Conservation (phyloP, 208 protist genomes). For the Crithidia acanthocephali region DNA sequence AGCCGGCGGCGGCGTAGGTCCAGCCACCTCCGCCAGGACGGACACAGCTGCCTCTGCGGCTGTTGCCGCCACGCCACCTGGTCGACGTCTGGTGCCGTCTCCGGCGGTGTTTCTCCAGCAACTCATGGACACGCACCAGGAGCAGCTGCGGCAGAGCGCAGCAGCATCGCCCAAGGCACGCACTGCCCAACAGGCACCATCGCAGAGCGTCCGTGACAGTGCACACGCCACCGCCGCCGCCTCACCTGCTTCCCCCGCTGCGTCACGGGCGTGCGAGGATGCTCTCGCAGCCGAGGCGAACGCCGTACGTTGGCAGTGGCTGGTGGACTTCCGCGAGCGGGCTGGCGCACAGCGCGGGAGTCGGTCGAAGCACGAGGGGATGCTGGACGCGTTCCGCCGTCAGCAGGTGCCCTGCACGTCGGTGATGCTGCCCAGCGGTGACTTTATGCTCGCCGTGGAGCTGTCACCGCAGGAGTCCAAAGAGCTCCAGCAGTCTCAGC, state of each 20-base stretch:
- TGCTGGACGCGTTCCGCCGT: conserved; percentile 43
- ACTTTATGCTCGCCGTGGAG: conserved; percentile 66
- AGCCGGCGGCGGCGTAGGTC: too few relatives aligned
- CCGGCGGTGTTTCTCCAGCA: conserved; percentile 35
- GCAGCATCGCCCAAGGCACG: not conserved
- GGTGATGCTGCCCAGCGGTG: conserved; percentile 61
- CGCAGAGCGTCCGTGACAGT: not conserved
- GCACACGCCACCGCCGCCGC: not conserved
- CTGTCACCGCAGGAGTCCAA: conserved; percentile 10
- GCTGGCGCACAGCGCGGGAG: conserved; percentile 30
- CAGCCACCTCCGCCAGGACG: not conserved
- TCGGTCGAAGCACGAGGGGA: conserved; percentile 40
- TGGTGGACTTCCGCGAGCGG: conserved; percentile 80
- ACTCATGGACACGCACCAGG: conserved; percentile 2
- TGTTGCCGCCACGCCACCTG: not conserved
- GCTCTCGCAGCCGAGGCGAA: conserved; percentile 11
- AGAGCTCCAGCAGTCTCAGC: not conserved
- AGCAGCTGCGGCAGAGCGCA: not conserved
- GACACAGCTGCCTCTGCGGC: not conserved
- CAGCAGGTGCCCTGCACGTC: conserved; percentile 52
- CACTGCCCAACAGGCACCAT: not conserved
- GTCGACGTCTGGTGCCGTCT: conserved; percentile 26
- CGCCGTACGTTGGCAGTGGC: conserved; percentile 47
- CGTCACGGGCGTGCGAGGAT: conserved; percentile 11
- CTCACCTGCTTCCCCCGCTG: not conserved